A percentile compares a stretch with the other conserved stretches of the same genome.
Evolutionary conservation across 768 basidiomycete genomes (phyloP).

Genomic region (Termitomyces sp.): DNA sequence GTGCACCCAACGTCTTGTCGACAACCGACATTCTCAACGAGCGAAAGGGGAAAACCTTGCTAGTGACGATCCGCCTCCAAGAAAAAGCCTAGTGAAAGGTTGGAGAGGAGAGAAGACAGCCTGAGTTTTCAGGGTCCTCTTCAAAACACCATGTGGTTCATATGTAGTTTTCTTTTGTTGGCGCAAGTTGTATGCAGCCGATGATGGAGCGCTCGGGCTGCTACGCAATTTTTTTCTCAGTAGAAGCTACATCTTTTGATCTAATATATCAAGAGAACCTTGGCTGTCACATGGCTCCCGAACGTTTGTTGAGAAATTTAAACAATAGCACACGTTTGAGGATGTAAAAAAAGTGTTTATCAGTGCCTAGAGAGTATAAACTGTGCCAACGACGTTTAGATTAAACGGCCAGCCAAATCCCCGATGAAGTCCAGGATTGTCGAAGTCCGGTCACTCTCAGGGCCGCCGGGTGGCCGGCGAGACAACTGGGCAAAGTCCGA

Average conservation of each 20-base stretch:
- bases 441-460: background rate
- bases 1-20: slow-evolving; percentile 53
- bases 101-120: background rate
- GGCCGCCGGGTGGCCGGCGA: background rate
- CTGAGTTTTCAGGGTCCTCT: background rate
- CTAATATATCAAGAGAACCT: slow-evolving; percentile 6
- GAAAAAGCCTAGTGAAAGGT: background rate
- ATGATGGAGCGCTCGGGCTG: background rate
- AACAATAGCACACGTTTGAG: background rate
- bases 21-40: slow-evolving; percentile 17
- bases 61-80: background rate
- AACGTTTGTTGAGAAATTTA: background rate
- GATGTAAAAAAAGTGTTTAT: background rate
- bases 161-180: background rate
- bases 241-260: slow-evolving; percentile 2
- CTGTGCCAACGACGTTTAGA: background rate
- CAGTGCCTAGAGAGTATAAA: background rate
- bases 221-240: background rate
- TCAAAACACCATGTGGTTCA: slow-evolving; percentile 1
- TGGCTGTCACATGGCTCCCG: slow-evolving; percentile 2
- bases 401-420: background rate
- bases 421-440: background rate
- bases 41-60: background rate
- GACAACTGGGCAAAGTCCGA: background rate
- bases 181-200: slow-evolving; percentile 1